phyloP scores from a whole-genome alignment of 192 early-diverging fungal species.

The Diversispora eburnea region DNA sequence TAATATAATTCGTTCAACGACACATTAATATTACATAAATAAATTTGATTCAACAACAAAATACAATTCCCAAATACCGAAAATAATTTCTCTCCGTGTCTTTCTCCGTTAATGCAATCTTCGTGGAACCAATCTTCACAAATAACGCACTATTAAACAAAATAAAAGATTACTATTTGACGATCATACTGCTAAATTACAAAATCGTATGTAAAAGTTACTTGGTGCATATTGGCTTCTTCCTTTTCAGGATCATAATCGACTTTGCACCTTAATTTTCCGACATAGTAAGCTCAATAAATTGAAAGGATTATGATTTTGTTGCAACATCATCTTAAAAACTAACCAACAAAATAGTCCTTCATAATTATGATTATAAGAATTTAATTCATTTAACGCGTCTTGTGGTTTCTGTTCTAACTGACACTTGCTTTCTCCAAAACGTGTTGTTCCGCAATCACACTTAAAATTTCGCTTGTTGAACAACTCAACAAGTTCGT shows the following conservation, averaged over 20 bases:
- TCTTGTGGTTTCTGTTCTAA: conserved; percentile 42
- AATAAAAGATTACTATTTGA: neutral
- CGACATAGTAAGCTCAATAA: neutral
- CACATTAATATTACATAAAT: neutral
- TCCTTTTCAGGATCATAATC: conserved; percentile 73
- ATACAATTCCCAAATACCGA: neutral
- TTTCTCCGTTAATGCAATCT: conserved; percentile 56
- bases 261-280: conserved; percentile 57
- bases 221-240: conserved; percentile 65
- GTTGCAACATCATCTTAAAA: neutral
- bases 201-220: conserved; percentile 12
- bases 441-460: conserved; percentile 75
- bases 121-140: conserved; percentile 89
- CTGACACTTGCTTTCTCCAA: conserved; percentile 41
- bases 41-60: neutral
- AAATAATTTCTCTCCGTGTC: conserved; percentile 1
- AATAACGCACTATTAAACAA: conserved; percentile 63
- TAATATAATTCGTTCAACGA: conserved; percentile 19
- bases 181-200: neutral
- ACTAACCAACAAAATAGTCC: conserved; percentile 76
- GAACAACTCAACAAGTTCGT: conserved; percentile 84
- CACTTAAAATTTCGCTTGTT: conserved; percentile 82
- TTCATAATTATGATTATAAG: conserved; percentile 80
- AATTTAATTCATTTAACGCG: conserved; percentile 61
- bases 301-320: neutral